Evolutionary conservation across 352 stramenopile species (phyloP).

Genomic region (Halophytophthora polymorphica): DNA sequence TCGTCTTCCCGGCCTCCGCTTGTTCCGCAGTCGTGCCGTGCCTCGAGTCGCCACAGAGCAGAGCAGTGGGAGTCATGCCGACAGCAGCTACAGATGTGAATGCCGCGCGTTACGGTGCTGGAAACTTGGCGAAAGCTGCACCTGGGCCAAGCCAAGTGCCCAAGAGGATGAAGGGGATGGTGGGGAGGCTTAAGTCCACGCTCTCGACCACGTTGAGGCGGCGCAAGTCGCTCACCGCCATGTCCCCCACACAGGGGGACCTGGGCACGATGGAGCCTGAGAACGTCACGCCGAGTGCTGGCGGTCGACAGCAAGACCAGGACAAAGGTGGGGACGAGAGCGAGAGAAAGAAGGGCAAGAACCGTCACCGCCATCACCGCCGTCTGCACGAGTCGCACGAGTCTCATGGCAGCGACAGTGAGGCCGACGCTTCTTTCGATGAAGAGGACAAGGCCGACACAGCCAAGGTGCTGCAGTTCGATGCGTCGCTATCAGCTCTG

Average conservation of each 20-base stretch:
- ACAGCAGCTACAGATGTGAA: background rate
- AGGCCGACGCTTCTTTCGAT: background rate
- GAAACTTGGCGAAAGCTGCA: no score
- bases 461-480: conserved; percentile 11
- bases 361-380: no score
- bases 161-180: conserved; percentile 61
- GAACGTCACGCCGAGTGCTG: background rate
- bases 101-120: background rate
- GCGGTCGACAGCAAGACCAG: conserved; percentile 16
- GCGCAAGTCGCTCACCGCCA: conserved; percentile 28
- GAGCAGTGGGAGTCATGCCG: conserved; percentile 5
- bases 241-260: conserved; percentile 34
- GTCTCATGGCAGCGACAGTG: background rate
- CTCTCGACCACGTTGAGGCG: conserved; percentile 46
- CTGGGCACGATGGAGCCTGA: conserved; percentile 22
- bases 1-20: conserved; percentile 24
- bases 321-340: conserved; percentile 8
- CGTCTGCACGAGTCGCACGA: background rate
- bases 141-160: no score
- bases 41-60: no score
- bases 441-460: conserved; percentile 7
- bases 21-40: no score
- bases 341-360: conserved; percentile 11
- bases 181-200: conserved; percentile 70
- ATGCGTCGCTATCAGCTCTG: background rate